phyloP scores from a whole-genome alignment of 495 filamentous ascomycete genomes.

The Penicillium psychrofluorescens region DNA sequence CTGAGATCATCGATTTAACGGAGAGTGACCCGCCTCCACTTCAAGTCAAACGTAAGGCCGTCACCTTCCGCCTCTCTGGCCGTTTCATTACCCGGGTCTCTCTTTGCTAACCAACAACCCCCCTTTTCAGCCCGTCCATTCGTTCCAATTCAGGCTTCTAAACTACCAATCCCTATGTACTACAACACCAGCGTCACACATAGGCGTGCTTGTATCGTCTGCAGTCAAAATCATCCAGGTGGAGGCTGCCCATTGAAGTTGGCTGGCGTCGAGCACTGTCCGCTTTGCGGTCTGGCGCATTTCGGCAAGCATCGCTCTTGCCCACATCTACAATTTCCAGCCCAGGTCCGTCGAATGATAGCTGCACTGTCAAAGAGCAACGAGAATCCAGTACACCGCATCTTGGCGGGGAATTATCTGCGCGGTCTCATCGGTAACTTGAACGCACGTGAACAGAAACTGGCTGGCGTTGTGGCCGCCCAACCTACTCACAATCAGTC shows the following conservation, averaged over 20 bases:
- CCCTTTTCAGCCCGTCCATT: constrained; percentile 17
- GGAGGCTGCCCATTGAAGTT: constrained; percentile 56
- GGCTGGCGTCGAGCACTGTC: constrained; percentile 56
- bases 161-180: too few relatives aligned
- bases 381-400: constrained; percentile 46
- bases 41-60: constrained; percentile 11
- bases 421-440: constrained; percentile 45
- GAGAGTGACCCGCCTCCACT: neutral
- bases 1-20: constrained; percentile 8
- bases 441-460: constrained; percentile 19
- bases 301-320: constrained; percentile 49
- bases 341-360: constrained; percentile 53
- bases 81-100: too few relatives aligned
- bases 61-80: too few relatives aligned
- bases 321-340: constrained; percentile 50
- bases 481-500: neutral
- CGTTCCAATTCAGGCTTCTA: constrained; percentile 22
- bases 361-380: constrained; percentile 48
- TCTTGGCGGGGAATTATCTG: constrained; percentile 48
- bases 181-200: too few relatives aligned
- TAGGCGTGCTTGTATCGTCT: constrained; percentile 43
- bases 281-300: constrained; percentile 62
- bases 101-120: too few relatives aligned
- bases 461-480: neutral
- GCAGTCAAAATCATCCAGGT: constrained; percentile 39